Evolutionary conservation across 768 basidiomycete species (phyloP), one percentile per base, ranked within the genome.

Genomic region (Boletales sp.): DNA sequence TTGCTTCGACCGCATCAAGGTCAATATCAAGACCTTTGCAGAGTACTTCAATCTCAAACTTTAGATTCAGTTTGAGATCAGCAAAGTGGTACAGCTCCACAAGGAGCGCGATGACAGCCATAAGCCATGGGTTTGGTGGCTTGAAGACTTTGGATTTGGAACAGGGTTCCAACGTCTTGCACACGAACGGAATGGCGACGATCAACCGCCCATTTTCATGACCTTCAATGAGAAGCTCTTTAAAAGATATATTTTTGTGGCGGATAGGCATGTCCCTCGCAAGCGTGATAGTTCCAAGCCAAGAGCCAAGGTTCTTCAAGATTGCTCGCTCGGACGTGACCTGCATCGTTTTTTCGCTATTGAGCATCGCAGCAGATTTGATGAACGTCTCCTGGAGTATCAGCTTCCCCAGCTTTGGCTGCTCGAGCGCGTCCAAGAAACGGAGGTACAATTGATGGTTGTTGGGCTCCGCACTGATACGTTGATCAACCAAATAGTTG

Each of bases 41-140:
- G 17, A 98, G 74, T 35, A 97, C 86, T 69, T 99, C 97, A 47
- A 99, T 98, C 71, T 98, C 97, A 63, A 99, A 99, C 70, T 97
- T 98, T 65, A 94, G 79, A 65, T 97, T 97, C 48, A 98, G 75
- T 71, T 95, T 95, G 53, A 98, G 78, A 59, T 98, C 94, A 5
- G 93, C 95, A 60, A 87, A 94, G 65, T 94, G 90, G 68, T 99
- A 98, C n/a, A 99, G 79, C 66, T 99, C 97, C 39, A 84, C 90
- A 40, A 98, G 80, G 38, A 98, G 76, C 56, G 87, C 83, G 60
- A 98, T 76, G 55, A 99, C 90, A 0, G 90, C 94, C 87, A 97
- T 94, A 43, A 99, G 72, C 97, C 97, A 99, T 2, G 97, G 97
- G 67, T 97, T 99, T 21, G 97, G 97, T 17, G 93, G 88, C 61